Evolutionary conservation across 2,329 filamentous ascomycete genomes (phyloP), one percentile per base, ranked within the genome.

Genomic region (Sarocladium brachiariae): DNA sequence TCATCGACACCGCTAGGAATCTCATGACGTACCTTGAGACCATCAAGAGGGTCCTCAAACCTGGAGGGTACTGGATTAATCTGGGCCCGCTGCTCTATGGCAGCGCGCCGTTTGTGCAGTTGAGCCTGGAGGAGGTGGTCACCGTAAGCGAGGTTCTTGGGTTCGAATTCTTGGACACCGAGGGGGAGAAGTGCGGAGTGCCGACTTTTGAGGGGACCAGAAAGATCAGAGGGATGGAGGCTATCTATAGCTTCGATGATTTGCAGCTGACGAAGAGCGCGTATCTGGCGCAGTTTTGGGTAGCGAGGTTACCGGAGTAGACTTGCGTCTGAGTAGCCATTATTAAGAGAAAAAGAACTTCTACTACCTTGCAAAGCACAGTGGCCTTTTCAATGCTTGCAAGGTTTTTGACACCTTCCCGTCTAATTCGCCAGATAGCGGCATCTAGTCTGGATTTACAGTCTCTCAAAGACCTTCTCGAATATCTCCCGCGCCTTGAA

Each of bases 401-500:
- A n/a, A n/a, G n/a, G n/a, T n/a, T n/a, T n/a, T n/a, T n/a, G n/a
- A n/a, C n/a, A n/a, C n/a, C n/a, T n/a, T n/a, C n/a, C n/a, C n/a
- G n/a, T n/a, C n/a, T n/a, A n/a, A 23, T 19, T 41, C 21, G 10
- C 23, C 23, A 10, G 4, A 25, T 14, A 25, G 8, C 39, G 4
- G 4, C n/a, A 3, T 16, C 19, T 33, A 9, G 16, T 30, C 27
- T 41, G 23, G 24, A 14, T 25, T 58, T 63, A 80, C 50, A 93
- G 64, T 56, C 83, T 80, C 57, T 75, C 72, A 70, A 99, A 99
- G 5, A 97, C 89, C 63, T 81, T 80, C 55, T 83, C 84, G 59
- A 99, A 93, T 53, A 99, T 96, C 67, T 93, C 89, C 56, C 91
- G 81, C 56, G 89, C 93, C 70, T 95, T 96, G 54, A 90, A 81